Evolutionary conservation across 1,284 basidiomycete species (phyloP).

Genomic region (Schizophyllum amplum): DNA sequence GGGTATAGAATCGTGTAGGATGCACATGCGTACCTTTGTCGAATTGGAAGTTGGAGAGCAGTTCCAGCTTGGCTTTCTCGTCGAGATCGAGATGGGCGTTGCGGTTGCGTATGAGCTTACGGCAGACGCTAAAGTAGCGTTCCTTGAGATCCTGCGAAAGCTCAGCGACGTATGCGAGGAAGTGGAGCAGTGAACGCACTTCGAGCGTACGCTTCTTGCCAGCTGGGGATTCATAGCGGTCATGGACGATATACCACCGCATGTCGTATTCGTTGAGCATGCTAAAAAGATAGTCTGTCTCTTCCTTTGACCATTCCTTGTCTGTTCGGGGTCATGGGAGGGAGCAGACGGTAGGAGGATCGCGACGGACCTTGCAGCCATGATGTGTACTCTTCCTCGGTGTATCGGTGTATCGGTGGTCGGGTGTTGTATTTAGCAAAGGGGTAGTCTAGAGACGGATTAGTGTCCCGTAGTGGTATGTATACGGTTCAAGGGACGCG

Average conservation of each 20-base stretch:
- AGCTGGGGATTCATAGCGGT: conserved; percentile 75
- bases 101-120: conserved; percentile 78
- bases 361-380: conserved; percentile 61
- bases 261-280: conserved; percentile 81
- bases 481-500: conserved; percentile 21
- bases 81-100: conserved; percentile 81
- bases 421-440: conserved; percentile 80
- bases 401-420: conserved; percentile 71
- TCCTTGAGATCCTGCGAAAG: conserved; percentile 81
- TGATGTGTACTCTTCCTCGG: conserved; percentile 85
- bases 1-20: not conserved
- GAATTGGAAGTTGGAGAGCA: conserved; percentile 70
- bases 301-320: conserved; percentile 85
- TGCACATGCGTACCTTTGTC: conserved; percentile 60
- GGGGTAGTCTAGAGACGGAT: conserved; percentile 46
- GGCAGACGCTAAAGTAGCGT: conserved; percentile 89
- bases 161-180: not conserved
- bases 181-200: conserved; percentile 35
- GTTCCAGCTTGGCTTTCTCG: conserved; percentile 57
- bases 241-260: conserved; percentile 86
- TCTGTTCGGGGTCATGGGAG: conserved; percentile 38
- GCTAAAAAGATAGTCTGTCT: conserved; percentile 90
- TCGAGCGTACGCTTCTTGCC: conserved; percentile 58
- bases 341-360: not conserved
- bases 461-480: not conserved